phyloP scores from a whole-genome alignment of 768 basidiomycete genomes.

The Trametes gibbosa region DNA sequence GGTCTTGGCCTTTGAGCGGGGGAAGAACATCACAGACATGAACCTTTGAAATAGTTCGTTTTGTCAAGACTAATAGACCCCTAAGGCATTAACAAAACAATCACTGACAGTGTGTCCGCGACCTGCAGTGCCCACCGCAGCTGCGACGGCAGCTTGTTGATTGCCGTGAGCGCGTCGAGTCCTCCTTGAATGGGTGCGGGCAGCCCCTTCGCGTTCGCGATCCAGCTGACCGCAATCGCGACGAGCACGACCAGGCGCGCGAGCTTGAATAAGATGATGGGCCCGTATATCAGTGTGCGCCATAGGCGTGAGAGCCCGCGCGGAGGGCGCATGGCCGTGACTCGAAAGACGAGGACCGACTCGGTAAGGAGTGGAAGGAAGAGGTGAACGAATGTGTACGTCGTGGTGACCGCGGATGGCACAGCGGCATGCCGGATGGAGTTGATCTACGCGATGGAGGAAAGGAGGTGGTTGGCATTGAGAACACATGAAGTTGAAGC shows the following conservation, averaged over 20 bases:
- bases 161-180: background rate
- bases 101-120: conserved; percentile 2
- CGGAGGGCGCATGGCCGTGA: conserved; percentile 33
- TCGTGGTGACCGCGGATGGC: background rate
- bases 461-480: background rate
- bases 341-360: conserved; percentile 35
- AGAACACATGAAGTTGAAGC: no score
- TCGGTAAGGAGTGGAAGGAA: conserved; percentile 34
- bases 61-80: background rate
- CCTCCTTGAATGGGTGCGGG: background rate
- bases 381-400: background rate
- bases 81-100: background rate
- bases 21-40: background rate
- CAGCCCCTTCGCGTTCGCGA: background rate
- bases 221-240: conserved; percentile 19
- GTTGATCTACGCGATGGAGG: background rate
- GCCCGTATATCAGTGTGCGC: conserved; percentile 9
- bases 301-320: background rate
- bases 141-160: background rate
- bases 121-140: background rate
- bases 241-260: conserved; percentile 23
- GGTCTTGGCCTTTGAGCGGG: background rate
- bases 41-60: background rate
- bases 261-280: conserved; percentile 30
- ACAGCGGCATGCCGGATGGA: background rate